phyloP scores from a whole-genome alignment of 2,329 filamentous ascomycete species.

The Penicillium sp. region DNA sequence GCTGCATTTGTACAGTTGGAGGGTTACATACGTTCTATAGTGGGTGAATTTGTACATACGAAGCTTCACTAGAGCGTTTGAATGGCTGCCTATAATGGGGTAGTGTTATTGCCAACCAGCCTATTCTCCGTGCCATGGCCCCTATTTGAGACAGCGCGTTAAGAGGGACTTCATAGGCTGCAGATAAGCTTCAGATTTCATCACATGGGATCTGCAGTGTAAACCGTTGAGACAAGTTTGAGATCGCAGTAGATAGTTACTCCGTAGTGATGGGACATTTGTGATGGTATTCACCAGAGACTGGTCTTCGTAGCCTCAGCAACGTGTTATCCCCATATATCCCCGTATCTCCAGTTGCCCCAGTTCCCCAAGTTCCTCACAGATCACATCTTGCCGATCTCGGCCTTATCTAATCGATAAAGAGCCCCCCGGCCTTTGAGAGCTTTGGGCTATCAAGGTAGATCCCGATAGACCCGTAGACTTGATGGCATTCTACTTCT shows the following conservation, averaged over 20 bases:
- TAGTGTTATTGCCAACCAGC: conserved; percentile 6
- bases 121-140: neutral
- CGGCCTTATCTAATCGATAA: conserved; percentile 28
- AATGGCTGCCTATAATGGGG: conserved; percentile 6
- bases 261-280: no score
- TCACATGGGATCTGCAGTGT: neutral
- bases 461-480: neutral
- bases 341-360: neutral
- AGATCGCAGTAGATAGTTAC: neutral
- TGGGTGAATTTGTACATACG: conserved; percentile 1
- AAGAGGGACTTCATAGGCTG: conserved; percentile 8
- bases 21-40: neutral
- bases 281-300: no score
- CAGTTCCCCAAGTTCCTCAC: neutral
- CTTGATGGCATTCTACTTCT: no score
- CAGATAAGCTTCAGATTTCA: conserved; percentile 13
- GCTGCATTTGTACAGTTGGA: conserved; percentile 14
- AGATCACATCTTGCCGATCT: conserved; percentile 18
- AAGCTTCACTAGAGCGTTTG: neutral
- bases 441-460: conserved; percentile 9
- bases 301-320: no score
- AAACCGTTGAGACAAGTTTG: neutral
- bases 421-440: conserved; percentile 13
- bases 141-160: neutral
- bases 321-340: neutral